phyloP scores from a whole-genome alignment of 768 basidiomycete species.

The Pleurotus pulmonarius region DNA sequence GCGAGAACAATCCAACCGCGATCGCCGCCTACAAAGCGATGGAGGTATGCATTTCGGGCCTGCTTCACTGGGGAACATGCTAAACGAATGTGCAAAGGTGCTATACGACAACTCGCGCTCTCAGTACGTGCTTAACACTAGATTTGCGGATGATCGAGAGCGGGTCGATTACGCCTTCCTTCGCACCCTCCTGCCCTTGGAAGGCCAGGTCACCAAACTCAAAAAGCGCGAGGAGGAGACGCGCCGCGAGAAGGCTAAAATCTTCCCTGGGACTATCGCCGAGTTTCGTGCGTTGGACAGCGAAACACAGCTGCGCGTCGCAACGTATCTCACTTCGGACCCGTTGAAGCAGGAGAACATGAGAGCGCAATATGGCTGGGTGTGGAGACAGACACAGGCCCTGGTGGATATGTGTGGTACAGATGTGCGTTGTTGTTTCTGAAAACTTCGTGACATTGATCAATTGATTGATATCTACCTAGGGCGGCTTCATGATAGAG shows the following conservation, averaged over 20 bases:
- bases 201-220: slow-evolving; percentile 14
- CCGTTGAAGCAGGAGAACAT: slow-evolving; percentile 38
- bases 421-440: slow-evolving; percentile 30
- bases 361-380: slow-evolving; percentile 48
- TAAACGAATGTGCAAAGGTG: slow-evolving; percentile 12
- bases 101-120: slow-evolving; percentile 20
- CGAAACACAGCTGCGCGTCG: slow-evolving; percentile 46
- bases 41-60: not conserved
- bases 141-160: slow-evolving; percentile 27
- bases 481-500: not conserved
- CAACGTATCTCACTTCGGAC: slow-evolving; percentile 38
- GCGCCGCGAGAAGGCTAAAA: slow-evolving; percentile 21
- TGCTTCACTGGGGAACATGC: not conserved
- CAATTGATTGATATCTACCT: too few relatives aligned
- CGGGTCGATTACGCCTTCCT: slow-evolving; percentile 28
- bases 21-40: slow-evolving; percentile 19
- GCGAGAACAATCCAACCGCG: slow-evolving; percentile 17
- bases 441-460: too few relatives aligned
- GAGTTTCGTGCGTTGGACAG: slow-evolving; percentile 30
- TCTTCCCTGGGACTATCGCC: slow-evolving; percentile 28
- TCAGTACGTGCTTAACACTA: slow-evolving; percentile 11
- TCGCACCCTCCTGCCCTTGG: slow-evolving; percentile 17
- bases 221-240: slow-evolving; percentile 19
- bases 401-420: slow-evolving; percentile 34
- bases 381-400: slow-evolving; percentile 42